Percentiles rank a stretch among this genome's conserved stretches.
These are phyloP conservation scores for Euphorbia celastroides DNA, from an alignment of 441 rosid species.

Conservation along the genomic window DNA sequence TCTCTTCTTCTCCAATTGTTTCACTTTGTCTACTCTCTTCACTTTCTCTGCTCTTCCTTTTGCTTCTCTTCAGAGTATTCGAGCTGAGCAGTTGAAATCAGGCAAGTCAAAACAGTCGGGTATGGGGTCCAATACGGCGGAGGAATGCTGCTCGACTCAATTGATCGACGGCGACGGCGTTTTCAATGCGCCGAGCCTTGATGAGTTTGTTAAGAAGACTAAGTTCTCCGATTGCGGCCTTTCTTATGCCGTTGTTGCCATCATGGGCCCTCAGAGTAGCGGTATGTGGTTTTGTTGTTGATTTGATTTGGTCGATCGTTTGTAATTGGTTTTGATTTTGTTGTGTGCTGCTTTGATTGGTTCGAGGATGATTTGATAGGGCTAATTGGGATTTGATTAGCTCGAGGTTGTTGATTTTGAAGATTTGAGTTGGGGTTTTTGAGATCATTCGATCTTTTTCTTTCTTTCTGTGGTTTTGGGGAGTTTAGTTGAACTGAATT, in stretches of 20 bases:
- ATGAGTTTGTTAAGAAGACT: slow-evolving; percentile 66
- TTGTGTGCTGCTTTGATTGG: background rate
- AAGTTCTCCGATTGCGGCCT: slow-evolving; percentile 77
- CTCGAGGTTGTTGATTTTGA: background rate
- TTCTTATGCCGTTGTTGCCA: slow-evolving; percentile 94
- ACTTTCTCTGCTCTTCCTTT: no score
- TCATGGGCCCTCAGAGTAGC: slow-evolving; percentile 99
- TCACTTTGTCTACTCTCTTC: no score
- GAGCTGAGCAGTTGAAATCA: no score
- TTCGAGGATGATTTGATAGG: background rate
- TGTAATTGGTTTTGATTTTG: no score
- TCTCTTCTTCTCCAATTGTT: no score
- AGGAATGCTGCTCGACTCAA: slow-evolving; percentile 72
- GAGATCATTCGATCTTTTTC: background rate
- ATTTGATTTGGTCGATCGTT: background rate
- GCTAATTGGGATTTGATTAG: background rate
- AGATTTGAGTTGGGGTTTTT: background rate
- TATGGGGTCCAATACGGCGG: no score
- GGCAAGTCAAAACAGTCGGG: no score
- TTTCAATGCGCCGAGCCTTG: slow-evolving; percentile 67
- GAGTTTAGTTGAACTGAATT: background rate
- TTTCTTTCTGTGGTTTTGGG: background rate
- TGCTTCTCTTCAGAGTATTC: no score
- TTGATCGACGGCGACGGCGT: slow-evolving; percentile 89
- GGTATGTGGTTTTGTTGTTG: no score